Evolutionary conservation across 139 green algal species (phyloP), one percentile per base, ranked within the genome.

Genomic region (Chlorella sp.): DNA sequence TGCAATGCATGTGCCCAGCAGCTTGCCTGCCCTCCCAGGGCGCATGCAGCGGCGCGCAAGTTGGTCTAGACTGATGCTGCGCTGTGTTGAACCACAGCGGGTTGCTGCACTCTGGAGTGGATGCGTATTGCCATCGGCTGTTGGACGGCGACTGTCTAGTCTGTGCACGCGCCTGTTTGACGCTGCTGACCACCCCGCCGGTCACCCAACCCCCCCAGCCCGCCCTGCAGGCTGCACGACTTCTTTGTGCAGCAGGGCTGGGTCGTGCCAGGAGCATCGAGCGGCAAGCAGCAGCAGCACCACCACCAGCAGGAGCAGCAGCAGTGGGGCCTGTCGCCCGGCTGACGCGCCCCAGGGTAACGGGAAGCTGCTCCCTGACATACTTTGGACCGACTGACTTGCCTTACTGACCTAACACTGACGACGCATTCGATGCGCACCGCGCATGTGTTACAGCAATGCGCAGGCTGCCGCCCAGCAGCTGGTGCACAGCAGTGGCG

Each of bases 161-260:
- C n/a, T n/a, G n/a, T n/a, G n/a, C n/a, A n/a, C n/a, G n/a, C n/a
- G n/a, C 28, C 6, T 40, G 64, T 28, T 40, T 40, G 46, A 8
- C 46, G 8, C 64, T 72, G 13, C 22, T 73, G 34, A 40, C 67
- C 22, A 46, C 9, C 11, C 67, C 67, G 51, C 51, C 11, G 46
- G 8, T 54, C 8, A 8, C 46, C 8, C 46, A 8, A 8, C 11
- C 46, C 46, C 51, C 51, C 51, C 13, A 60, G 13, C 51, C 51
- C 22, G 2, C 67, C 9, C 64, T 28, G 70, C 70, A 76, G 76
- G 34, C 64, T 89, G 24, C 51, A 84, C 62, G 86, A 84, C 43
- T 87, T 89, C 60, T 89, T 87, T 32, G 48, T 78, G 26, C 40
- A 69, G 60, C 34, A 70, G 68, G 80, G 80, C 48, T 85, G 80